Evolutionary conservation across 306 rosid species (phyloP).

Genomic region (Acacia crassicarpa): DNA sequence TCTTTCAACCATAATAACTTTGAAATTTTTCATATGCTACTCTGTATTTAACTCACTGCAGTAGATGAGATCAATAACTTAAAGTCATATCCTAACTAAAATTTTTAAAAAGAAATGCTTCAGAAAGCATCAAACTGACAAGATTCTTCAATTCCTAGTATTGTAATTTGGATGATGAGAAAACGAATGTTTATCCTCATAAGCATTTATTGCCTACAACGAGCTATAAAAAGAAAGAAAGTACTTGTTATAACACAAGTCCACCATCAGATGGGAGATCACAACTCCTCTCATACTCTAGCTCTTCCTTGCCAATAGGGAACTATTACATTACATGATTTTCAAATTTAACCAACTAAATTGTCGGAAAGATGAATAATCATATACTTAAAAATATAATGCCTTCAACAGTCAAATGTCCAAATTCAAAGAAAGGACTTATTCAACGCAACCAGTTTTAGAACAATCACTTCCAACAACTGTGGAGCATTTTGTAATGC

Average conservation of each 20-base stretch:
- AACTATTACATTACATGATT: neutral
- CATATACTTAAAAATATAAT: slow-evolving; percentile 11
- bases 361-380: neutral
- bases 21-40: too few species aligned
- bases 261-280: slow-evolving; percentile 4
- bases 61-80: too few species aligned
- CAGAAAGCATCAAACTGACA: too few species aligned
- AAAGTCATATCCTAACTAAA: too few species aligned
- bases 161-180: too few species aligned
- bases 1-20: too few species aligned
- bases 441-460: neutral
- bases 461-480: slow-evolving; percentile 16
- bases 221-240: too few species aligned
- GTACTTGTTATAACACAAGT: neutral
- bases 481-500: neutral
- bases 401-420: slow-evolving; percentile 14
- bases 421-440: neutral
- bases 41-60: too few species aligned
- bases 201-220: too few species aligned
- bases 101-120: too few species aligned
- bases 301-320: neutral
- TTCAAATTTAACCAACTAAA: neutral
- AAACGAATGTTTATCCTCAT: too few species aligned
- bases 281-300: neutral
- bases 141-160: too few species aligned